phyloP scores from a whole-genome alignment of 331 rosid species.

The Malus hybrid region DNA sequence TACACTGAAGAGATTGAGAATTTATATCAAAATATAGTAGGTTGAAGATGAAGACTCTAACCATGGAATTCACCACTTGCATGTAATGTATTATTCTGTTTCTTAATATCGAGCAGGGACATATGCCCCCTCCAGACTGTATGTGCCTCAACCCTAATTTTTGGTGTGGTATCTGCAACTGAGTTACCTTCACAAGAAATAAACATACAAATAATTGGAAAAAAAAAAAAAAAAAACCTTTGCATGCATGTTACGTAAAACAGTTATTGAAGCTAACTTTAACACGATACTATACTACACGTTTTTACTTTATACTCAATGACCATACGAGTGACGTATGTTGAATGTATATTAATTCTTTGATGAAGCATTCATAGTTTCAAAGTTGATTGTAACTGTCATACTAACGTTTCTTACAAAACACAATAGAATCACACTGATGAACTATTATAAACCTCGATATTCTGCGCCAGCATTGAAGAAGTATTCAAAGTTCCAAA shows the following conservation, averaged over 20 bases:
- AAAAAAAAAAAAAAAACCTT: too few relatives aligned
- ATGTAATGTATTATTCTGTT: too few relatives aligned
- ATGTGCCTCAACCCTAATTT: too few relatives aligned
- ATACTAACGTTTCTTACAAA: too few relatives aligned
- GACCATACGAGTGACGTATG: neutral
- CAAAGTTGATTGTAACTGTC: neutral
- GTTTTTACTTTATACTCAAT: neutral
- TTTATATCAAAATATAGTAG: too few relatives aligned
- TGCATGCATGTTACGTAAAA: neutral
- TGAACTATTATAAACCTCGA: neutral
- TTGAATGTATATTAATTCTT: neutral
- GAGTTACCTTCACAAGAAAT: too few relatives aligned
- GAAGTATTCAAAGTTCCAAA: neutral
- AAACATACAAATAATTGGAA: neutral
- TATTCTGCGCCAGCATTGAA: accelerated
- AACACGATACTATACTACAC: too few relatives aligned
- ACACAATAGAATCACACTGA: neutral
- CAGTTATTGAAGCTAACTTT: neutral
- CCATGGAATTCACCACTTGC: neutral
- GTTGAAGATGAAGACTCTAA: neutral
- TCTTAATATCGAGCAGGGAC: too few relatives aligned
- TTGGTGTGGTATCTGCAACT: too few relatives aligned
- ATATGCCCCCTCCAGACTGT: too few relatives aligned
- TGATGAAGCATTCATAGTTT: neutral
- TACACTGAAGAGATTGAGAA: neutral